Percentiles rank a stretch among this genome's conserved stretches.
Evolutionary conservation across 23 red algal genomes (phyloP).

Genomic region (Rhodosorus marinus): DNA sequence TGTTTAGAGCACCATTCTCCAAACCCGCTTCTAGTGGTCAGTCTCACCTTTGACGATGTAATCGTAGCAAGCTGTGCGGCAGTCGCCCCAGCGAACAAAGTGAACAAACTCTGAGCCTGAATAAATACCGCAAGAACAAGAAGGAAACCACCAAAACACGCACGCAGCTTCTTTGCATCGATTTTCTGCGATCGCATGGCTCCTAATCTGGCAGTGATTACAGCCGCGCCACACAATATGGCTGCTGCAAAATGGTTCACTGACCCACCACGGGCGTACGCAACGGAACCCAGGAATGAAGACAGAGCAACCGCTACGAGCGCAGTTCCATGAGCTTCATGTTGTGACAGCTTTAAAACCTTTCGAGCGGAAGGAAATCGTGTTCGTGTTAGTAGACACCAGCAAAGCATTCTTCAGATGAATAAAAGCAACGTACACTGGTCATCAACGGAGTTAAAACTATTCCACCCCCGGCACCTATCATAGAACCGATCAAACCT

Average conservation of each 20-base stretch:
- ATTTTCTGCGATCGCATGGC: background rate
- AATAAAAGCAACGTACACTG: slow-evolving; percentile 4
- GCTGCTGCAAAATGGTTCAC: background rate
- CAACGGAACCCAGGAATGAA: slow-evolving; percentile 15
- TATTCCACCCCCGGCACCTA: slow-evolving; percentile 81
- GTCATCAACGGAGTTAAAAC: slow-evolving; percentile 66
- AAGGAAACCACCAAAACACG: slow-evolving; percentile 1
- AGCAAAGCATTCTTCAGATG: too few species aligned
- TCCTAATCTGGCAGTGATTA: background rate
- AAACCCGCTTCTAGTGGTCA: too few species aligned
- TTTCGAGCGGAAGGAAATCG: too few species aligned
- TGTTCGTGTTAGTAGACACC: too few species aligned
- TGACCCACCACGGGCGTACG: slow-evolving; percentile 6
- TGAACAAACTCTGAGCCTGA: too few species aligned
- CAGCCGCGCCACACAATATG: background rate
- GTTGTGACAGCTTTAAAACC: slow-evolving; percentile 9
- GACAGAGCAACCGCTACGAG: slow-evolving; percentile 39
- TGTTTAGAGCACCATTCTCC: too few species aligned
- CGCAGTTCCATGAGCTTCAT: slow-evolving; percentile 70
- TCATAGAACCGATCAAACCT: slow-evolving; percentile 31
- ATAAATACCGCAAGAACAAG: background rate
- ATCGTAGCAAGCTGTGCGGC: too few species aligned
- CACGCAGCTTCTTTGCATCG: background rate
- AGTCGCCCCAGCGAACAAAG: too few species aligned
- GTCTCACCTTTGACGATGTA: too few species aligned